Percentiles rank a stretch among this genome's conserved stretches.
phyloP scores from a whole-genome alignment of 208 protist species.

The Lotmaria passim region DNA sequence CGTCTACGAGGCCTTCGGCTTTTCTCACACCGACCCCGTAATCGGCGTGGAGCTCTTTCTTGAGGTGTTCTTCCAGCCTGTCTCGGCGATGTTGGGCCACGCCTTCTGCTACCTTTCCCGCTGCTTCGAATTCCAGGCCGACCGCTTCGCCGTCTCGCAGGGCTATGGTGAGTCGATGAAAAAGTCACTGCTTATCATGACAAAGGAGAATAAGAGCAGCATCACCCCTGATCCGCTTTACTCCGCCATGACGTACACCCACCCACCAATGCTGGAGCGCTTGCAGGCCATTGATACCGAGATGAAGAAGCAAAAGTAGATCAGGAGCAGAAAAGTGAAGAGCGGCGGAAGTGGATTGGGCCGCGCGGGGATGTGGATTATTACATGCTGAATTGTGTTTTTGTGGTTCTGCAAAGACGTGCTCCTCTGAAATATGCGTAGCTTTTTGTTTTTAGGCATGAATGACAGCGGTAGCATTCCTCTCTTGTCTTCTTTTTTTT shows the following conservation, averaged over 20 bases:
- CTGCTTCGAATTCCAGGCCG: constrained; percentile 77
- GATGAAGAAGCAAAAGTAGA: constrained; percentile 46
- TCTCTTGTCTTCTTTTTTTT: too few relatives aligned
- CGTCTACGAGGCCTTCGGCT: constrained; percentile 78
- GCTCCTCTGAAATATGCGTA: too few relatives aligned
- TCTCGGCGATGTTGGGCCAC: constrained; percentile 51
- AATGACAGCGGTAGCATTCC: too few relatives aligned
- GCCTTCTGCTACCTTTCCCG: constrained; percentile 39
- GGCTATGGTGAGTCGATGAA: constrained; percentile 53
- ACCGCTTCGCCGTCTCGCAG: constrained; percentile 58
- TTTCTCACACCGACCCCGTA: constrained; percentile 52
- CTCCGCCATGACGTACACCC: constrained; percentile 68
- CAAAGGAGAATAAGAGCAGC: constrained; percentile 67
- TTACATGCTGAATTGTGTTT: too few relatives aligned
- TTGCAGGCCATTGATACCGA: constrained; percentile 64
- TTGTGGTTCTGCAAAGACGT: too few relatives aligned
- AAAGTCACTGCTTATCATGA: constrained; percentile 51
- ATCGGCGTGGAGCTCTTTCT: constrained; percentile 70
- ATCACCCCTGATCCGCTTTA: constrained; percentile 76
- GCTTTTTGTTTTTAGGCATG: too few relatives aligned
- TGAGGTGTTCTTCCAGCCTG: constrained; percentile 46
- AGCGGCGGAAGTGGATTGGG: neutral
- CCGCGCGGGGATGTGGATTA: too few relatives aligned
- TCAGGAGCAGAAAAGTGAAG: neutral
- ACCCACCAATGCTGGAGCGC: constrained; percentile 81